Percentiles rank a stretch among this genome's conserved stretches.
phyloP scores from a whole-genome alignment of 2,329 filamentous ascomycete species.

The Colletotrichum lini region DNA sequence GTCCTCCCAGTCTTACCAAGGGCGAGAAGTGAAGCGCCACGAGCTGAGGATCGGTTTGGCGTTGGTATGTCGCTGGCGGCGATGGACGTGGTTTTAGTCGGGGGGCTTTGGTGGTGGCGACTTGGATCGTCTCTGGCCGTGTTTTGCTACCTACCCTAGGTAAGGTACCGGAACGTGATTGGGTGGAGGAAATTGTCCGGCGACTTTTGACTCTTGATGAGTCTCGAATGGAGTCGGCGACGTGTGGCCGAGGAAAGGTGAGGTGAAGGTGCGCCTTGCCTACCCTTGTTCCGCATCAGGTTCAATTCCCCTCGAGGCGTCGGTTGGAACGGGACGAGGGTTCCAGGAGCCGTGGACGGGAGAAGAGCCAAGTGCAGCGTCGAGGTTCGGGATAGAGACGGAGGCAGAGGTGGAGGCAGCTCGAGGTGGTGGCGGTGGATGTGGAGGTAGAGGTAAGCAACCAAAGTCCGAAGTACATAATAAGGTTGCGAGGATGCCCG shows the following conservation, averaged over 20 bases:
- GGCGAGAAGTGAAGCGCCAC: constrained; percentile 40
- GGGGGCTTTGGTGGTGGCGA: constrained; percentile 38
- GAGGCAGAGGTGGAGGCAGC: background rate
- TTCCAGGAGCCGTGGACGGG: constrained; percentile 5
- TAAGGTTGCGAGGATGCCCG: background rate
- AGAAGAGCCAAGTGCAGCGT: background rate
- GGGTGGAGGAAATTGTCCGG: constrained; percentile 9
- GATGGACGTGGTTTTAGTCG: constrained; percentile 39
- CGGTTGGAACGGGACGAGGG: background rate
- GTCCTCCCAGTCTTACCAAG: constrained; percentile 28
- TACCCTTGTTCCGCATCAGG: constrained; percentile 1
- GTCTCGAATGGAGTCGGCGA: constrained; percentile 13
- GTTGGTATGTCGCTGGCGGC: constrained; percentile 27
- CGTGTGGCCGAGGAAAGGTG: constrained; percentile 24
- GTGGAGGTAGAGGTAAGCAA: background rate
- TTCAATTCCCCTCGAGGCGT: background rate
- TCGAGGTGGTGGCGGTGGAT: background rate
- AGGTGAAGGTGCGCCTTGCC: background rate
- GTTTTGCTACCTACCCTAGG: constrained; percentile 16
- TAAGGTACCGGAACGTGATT: constrained; percentile 30
- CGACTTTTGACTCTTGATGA: constrained; percentile 6
- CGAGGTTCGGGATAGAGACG: background rate
- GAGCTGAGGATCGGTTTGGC: constrained; percentile 31
- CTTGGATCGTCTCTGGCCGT: constrained; percentile 37
- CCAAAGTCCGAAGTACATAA: too few species aligned